phyloP scores from a whole-genome alignment of 2,329 filamentous ascomycete species.

The Sclerotinia spermophila region DNA sequence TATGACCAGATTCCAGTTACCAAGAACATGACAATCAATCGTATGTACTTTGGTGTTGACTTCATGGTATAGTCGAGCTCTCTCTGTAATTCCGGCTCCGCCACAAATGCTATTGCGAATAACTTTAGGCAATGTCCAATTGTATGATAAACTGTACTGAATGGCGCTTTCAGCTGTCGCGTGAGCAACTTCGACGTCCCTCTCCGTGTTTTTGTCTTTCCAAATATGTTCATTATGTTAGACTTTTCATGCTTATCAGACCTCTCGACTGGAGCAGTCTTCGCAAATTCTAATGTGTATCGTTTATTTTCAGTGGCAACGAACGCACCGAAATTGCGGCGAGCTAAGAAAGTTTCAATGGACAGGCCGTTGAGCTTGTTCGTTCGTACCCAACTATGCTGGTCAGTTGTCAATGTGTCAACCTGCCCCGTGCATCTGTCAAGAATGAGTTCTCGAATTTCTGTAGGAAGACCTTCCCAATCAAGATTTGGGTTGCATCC shows the following conservation, averaged over 20 bases:
- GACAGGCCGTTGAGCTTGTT: conserved; percentile 26
- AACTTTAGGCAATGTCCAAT: conserved; percentile 41
- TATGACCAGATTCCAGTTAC: conserved; percentile 22
- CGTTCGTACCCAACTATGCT: conserved; percentile 26
- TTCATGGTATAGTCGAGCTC: conserved; percentile 39
- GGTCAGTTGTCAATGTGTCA: conserved; percentile 24
- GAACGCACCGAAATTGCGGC: conserved; percentile 31
- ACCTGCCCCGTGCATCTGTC: conserved; percentile 44
- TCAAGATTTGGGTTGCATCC: conserved; percentile 48
- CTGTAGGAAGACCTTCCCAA: conserved; percentile 48
- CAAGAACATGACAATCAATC: conserved; percentile 40
- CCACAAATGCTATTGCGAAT: conserved; percentile 42
- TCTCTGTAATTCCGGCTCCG: conserved; percentile 45
- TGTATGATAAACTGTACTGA: conserved; percentile 36
- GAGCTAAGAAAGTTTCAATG: conserved; percentile 26
- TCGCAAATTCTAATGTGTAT: conserved; percentile 24
- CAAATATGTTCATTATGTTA: conserved; percentile 6
- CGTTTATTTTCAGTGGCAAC: conserved; percentile 27
- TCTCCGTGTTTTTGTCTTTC: neutral
- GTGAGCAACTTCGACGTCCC: conserved; percentile 2
- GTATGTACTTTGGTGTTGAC: conserved; percentile 8
- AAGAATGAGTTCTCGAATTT: conserved; percentile 46
- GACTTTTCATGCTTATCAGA: conserved; percentile 2
- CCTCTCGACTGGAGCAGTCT: conserved; percentile 16
- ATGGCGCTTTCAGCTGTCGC: conserved; percentile 23